Evolutionary conservation across 805 yeast genomes (phyloP), one percentile per base, ranked within the genome.

Genomic region (Blastobotrys chiropterorum): DNA sequence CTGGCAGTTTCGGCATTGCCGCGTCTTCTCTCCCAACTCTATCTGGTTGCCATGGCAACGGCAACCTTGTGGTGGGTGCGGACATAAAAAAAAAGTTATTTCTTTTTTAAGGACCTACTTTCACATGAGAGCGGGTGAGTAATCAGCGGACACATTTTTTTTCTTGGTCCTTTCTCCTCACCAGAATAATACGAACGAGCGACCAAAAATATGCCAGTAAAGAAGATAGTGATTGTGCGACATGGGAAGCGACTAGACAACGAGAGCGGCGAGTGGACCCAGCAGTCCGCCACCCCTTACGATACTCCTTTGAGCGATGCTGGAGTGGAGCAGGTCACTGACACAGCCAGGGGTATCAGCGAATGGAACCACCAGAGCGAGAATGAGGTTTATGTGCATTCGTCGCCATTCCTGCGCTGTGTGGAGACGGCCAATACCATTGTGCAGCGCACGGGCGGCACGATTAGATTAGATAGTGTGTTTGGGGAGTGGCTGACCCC

Each of bases 401-500:
- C 64, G 38, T 64, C 71, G 16, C 73, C 73, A 15, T 70, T 68
- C 51, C 55, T 67, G 47, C 61, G 73, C n/a, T 70, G 73, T 49
- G 68, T 59, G 7, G 67, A 67, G 52, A 70, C 73, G 1, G 67
- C 72, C 2, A 51, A 53, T 15, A 50, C 53, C 22, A 55, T 69
- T 14, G 70, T 67, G 48, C 41, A 48, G 44, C 38, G 45, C 34
- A 17, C 16, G 41, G 20, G n/a, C 17, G 46, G 38, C 42, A 41
- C 47, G n/a, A 34, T 59, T 34, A 59, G 66, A 7, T 39, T 69
- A 43, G 69, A 64, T 54, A 52, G 65, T 4, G 67, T 61, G 30
- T 59, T 69, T 34, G 73, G 74, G 20, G 73, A 70, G 50, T 70
- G 72, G 72, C 64, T 65, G 52, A 66, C 67, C 2, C 64, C 68